Conservation (phyloP, 2,329 filamentous ascomycete genomes). For the Cyphellophora europaea region DNA sequence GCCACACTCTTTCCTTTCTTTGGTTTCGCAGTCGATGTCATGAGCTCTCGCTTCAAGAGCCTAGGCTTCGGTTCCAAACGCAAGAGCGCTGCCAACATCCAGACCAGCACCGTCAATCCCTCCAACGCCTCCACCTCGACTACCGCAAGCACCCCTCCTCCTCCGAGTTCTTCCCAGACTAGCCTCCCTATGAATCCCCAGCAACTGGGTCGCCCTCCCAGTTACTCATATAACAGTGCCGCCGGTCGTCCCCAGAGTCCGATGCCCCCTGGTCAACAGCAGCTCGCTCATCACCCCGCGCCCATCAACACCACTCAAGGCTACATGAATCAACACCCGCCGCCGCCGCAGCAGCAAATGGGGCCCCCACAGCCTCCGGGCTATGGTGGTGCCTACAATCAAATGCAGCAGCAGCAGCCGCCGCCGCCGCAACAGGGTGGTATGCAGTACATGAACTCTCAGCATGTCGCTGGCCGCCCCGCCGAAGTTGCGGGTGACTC, state of each 20-base stretch:
- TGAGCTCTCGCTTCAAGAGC: conserved; percentile 43
- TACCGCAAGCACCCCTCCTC: conserved; percentile 24
- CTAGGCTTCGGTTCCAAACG: conserved; percentile 39
- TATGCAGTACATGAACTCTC: conserved; percentile 20
- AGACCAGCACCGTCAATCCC: conserved; percentile 20
- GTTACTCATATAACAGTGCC: conserved; percentile 49
- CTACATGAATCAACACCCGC: conserved; percentile 37
- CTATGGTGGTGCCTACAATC: conserved; percentile 28
- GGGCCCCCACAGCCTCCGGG: conserved; percentile 31
- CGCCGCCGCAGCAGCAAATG: conserved; percentile 21
- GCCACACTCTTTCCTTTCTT: conserved; percentile 3
- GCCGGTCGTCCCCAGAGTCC: conserved; percentile 44
- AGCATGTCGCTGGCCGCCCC: conserved; percentile 24
- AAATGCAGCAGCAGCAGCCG: conserved; percentile 10
- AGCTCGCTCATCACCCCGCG: conserved; percentile 28
- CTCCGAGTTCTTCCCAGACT: conserved; percentile 36
- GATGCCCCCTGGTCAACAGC: conserved; percentile 34
- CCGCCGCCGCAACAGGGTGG: conserved; percentile 23
- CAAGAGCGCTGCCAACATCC: conserved; percentile 39
- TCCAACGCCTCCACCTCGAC: conserved; percentile 17
- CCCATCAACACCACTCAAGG: conserved; percentile 46
- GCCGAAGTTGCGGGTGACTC: conserved; percentile 70
- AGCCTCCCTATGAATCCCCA: conserved; percentile 41
- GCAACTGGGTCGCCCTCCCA: conserved; percentile 52
- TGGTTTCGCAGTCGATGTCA: conserved; percentile 33